These are phyloP conservation scores for Heracleum sosnowskyi DNA, from an alignment of 129 eudicot species.

Conservation along the genomic window DNA sequence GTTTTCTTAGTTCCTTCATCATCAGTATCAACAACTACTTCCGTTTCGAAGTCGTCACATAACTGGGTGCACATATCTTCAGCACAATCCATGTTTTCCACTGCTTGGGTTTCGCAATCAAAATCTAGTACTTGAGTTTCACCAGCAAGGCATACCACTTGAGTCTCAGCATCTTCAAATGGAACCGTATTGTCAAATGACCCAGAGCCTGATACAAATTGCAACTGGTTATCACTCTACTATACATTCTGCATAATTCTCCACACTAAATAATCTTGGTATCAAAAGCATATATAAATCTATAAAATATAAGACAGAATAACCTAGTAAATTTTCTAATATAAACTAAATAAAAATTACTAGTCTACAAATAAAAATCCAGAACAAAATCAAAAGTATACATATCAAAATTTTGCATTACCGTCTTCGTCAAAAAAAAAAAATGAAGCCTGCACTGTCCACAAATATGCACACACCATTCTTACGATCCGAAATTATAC, in stretches of 20 bases:
- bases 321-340: neutral
- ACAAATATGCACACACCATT: neutral
- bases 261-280: neutral
- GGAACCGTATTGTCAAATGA: constrained; percentile 36
- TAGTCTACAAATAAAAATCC: neutral
- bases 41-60: constrained; percentile 41
- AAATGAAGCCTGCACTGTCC: neutral
- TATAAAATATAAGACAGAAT: neutral
- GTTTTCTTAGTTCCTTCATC: constrained; percentile 37
- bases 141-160: constrained; percentile 28
- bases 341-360: neutral
- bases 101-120: constrained; percentile 44
- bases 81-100: constrained; percentile 30
- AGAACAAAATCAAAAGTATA: neutral
- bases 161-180: constrained; percentile 53
- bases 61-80: constrained; percentile 38
- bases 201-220: constrained; percentile 20
- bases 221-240: constrained; percentile 17
- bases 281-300: neutral
- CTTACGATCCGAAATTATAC: neutral
- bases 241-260: constrained; percentile 21
- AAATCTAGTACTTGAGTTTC: constrained; percentile 61
- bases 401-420: neutral
- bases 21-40: constrained; percentile 36
- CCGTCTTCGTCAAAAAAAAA: too few relatives aligned